Base-by-base conservation (phyloP, 1,284 basidiomycete genomes). In the Pseudozyma tsukubaensis region DNA sequence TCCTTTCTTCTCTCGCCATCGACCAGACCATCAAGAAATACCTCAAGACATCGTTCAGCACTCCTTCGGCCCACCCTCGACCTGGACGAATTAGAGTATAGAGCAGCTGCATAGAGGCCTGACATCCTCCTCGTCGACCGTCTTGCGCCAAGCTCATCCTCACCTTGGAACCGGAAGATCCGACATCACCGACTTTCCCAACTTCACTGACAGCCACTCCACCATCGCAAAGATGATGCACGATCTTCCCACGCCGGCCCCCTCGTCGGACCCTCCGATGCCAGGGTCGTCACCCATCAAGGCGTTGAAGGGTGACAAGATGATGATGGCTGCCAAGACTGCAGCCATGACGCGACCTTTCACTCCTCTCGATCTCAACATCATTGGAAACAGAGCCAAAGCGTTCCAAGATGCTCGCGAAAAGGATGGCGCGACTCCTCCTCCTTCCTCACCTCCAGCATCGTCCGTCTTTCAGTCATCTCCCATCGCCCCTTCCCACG, bases 231-330 rank as follows among this genome's bases (percentile, higher is more conserved):
- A 21, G 32, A 73, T 73, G 65, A 73, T 73, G 71, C 71, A 73
- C 61, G 65, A 73, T 43, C 61, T 73, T 54, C 71, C 61, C 54
- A 74, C 72, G 42, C 72, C 72, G n/a, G 72, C 65, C 7, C 72
- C 72, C 8, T 74, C 72, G 44, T 74, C 72, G 72, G 72, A 74
- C 50, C 61, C 72, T 59, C 62, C 59, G 51, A 62, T 69, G 67
- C 62, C 72, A 16, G 72, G 66, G 9, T 70, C 72, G 16, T 74
- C 72, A 11, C 66, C 72, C 2, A 14, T 59, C 42, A 74, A 74
- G 44, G 51, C 49, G 2, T 13, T 54, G 19, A 57, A 55, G 36
- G 50, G n/a, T 16, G 55, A 39, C 42, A 70, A 74, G 37, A 21
- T 52, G 7, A 58, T 64, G 40, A 12, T 50, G 8, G 19, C 42